Base-by-base conservation (phyloP, 2,329 filamentous ascomycete species). In the Phialophora expanda region DNA sequence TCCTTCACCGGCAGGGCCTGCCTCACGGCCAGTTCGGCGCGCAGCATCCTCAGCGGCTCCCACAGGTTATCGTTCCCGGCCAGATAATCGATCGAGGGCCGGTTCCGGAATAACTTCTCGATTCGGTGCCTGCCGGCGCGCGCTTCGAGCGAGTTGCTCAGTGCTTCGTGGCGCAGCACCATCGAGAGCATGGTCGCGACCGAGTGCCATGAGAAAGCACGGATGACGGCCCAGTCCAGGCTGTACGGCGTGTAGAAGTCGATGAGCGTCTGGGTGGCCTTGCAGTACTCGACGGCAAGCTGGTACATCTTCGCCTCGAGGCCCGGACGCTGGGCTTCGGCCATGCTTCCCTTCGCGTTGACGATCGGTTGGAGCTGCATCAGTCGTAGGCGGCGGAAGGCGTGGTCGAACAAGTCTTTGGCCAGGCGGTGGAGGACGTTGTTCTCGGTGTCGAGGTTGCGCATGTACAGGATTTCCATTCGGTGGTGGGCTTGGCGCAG, bases 121-220 rank as follows among this genome's bases (percentile, higher is more conserved):
- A 64, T 64, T 8, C 61, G 61, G 14, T 41, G 14, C 17, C 61
- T 58, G 14, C 55, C 61, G 24, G 55, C 61, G 28, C 61, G 61
- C 9, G 61, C 61, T 48, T 64, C 61, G 54, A 46, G 44, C 28
- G 41, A 58, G 30, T 32, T 22, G 38, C 55, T 64, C 5, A 64
- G 55, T 5, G 55, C 61, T n/a, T 64, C 61, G 55, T 64, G 61
- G 55, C 61, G 61, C 9, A 64, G 55, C 3, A 64, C 61, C 61
- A 59, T 64, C 14, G 61, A 64, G 24, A 64, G 61, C 61, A 64
- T 58, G 28, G 55, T 57, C 11, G 61, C 61, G n/a, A 64, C 61
- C 32, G 61, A 64, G 55, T 64, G 61, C 61, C 61, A 64, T 2
- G 55, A 64, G n/a, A 64, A 64, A 22, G 61, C 61, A 4, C 61